A percentile compares a stretch with the other conserved stretches of the same genome.
Evolutionary conservation across 768 basidiomycete genomes (phyloP).

Genomic region (Trametes meyenii): DNA sequence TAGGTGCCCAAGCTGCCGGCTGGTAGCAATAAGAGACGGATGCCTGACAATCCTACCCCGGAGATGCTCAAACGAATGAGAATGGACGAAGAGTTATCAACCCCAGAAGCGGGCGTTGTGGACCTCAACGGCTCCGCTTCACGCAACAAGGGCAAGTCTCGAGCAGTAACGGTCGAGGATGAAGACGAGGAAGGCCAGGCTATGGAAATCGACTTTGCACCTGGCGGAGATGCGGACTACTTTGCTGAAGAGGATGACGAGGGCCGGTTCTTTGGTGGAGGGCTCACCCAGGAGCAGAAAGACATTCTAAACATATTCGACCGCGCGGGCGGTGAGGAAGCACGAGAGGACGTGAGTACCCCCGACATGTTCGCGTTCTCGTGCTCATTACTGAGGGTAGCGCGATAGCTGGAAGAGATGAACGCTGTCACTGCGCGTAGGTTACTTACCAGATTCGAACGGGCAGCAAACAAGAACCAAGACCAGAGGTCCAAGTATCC

Average conservation of each 20-base stretch:
- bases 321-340: conserved; percentile 60
- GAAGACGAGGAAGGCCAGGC: conserved; percentile 49
- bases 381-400: conserved; percentile 23
- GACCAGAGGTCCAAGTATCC: conserved; percentile 96
- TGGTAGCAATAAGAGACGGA: conserved; percentile 68
- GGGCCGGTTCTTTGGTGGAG: conserved; percentile 92
- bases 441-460: conserved; percentile 79
- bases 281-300: conserved; percentile 90
- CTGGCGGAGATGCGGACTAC: conserved; percentile 89
- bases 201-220: conserved; percentile 60
- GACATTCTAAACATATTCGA: conserved; percentile 97
- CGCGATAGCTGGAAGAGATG: conserved; percentile 60
- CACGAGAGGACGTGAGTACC: conserved; percentile 63
- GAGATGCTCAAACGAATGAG: conserved; percentile 85
- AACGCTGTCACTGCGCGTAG: conserved; percentile 72
- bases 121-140: conserved; percentile 4
- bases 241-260: conserved; percentile 91
- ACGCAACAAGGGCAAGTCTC: conserved; percentile 38
- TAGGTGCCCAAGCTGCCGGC: conserved; percentile 71
- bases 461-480: conserved; percentile 91
- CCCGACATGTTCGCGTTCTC: neutral
- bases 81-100: conserved; percentile 44
- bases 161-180: conserved; percentile 63
- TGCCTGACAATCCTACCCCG: conserved; percentile 75
- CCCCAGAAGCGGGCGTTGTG: conserved; percentile 16